Evolutionary conservation across 148 eudicot genomes (phyloP), one percentile per base, ranked within the genome.

Genomic region (Limonium bicolor): DNA sequence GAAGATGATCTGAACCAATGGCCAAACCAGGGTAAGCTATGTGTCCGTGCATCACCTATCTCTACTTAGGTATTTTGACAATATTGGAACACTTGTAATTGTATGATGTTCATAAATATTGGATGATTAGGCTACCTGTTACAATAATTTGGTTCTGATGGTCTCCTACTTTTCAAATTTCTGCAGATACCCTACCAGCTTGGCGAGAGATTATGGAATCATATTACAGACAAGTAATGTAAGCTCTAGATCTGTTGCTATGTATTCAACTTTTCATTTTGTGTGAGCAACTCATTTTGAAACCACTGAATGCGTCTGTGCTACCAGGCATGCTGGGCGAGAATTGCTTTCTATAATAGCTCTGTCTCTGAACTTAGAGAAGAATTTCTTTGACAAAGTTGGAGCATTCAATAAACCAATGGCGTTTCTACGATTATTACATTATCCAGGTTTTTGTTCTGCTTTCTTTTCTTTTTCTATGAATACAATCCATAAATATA

Each of bases 381-480:
- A 80, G 29, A 73, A 61, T 48, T 80, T 62, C 55, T 85, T 85
- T 51, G 67, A 63, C 30, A 55, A 64, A 46, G 42, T 62, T 2
- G 79, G 76, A 47, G 85, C 82, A 47, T 43, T 67, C 27, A 64
- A 56, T 68, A 59, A 47, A 54, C 82, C 85, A 15, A 17, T 20
- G 43, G 55, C 67, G 27, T 53, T 69, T 65, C 82, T 85, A 55
- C 92, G 95, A 50, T 78, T 80, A 41, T 13, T 85, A 40, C 92
- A 67, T 54, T 85, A 85, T 64, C 86, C 95, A 65, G 86, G 95
- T 76, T 9, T n/a, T n/a, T n/a, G n/a, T n/a, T n/a, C n/a, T n/a
- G n/a, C n/a, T n/a, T n/a, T n/a, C n/a, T n/a, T n/a, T n/a, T n/a
- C n/a, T n/a, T n/a, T n/a, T n/a, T n/a, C n/a, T n/a, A n/a, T n/a